Evolutionary conservation across 352 stramenopile genomes (phyloP).

Genomic region (Phytophthora pistaciae): DNA sequence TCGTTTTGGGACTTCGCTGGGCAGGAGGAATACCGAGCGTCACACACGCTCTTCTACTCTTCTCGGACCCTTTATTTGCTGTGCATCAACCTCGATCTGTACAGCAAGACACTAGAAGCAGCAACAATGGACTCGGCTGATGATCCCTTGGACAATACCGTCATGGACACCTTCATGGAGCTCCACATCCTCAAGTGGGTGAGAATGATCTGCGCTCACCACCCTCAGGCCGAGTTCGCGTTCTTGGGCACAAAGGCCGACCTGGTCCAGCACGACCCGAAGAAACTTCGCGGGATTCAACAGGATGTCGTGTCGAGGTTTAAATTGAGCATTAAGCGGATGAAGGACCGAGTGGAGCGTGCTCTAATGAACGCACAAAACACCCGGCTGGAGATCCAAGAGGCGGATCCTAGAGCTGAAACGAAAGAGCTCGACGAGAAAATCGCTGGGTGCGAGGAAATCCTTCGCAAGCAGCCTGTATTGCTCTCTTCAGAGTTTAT

Average conservation of each 20-base stretch:
- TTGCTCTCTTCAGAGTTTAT: background rate
- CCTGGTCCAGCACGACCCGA: background rate
- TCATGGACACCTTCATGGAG: slow-evolving; percentile 15
- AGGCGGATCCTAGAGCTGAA: background rate
- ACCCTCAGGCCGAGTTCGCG: slow-evolving; percentile 13
- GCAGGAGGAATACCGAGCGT: background rate
- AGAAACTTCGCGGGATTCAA: background rate
- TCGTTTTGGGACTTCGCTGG: background rate
- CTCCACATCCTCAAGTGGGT: slow-evolving; percentile 16
- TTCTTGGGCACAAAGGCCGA: slow-evolving; percentile 14
- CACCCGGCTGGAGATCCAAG: background rate
- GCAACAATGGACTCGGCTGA: background rate
- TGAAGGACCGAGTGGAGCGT: background rate
- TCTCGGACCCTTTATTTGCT: background rate
- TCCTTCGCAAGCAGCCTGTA: background rate
- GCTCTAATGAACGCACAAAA: background rate
- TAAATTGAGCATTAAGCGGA: background rate
- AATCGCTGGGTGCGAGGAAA: background rate
- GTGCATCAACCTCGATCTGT: background rate
- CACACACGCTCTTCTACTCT: background rate
- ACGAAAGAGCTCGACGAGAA: slow-evolving; percentile 1
- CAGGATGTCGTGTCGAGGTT: background rate
- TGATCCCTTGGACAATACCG: background rate
- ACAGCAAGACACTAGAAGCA: background rate
- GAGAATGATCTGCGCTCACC: slow-evolving; percentile 10